Percentiles rank a stretch among this genome's conserved stretches.
Evolutionary conservation across 176 grass and related monocot species (phyloP).

Genomic region (Carex littledalei): DNA sequence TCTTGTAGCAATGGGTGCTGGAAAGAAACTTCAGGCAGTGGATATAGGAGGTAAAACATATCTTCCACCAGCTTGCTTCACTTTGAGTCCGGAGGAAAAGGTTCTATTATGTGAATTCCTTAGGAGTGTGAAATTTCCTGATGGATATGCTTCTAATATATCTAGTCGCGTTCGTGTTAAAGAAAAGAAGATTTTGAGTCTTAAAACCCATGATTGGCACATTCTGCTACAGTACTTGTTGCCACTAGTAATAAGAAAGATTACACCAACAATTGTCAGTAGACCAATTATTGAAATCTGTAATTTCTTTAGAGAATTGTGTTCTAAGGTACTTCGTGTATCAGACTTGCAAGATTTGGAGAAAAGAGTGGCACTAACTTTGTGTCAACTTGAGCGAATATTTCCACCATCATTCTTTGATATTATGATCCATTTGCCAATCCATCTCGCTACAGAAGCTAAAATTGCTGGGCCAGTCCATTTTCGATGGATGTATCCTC

Average conservation of each 20-base stretch:
- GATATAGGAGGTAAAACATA: background rate
- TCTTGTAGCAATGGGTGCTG: background rate
- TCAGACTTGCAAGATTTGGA: background rate
- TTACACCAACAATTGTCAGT: background rate
- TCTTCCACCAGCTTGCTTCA: too few species aligned
- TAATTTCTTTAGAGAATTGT: conserved; percentile 20
- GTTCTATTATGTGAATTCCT: too few species aligned
- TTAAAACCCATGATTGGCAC: conserved; percentile 36
- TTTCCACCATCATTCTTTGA: conserved; percentile 16
- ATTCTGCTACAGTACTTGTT: conserved; percentile 16
- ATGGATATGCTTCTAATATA: too few species aligned
- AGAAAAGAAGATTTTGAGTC: too few species aligned
- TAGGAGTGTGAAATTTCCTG: too few species aligned
- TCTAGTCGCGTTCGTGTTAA: too few species aligned
- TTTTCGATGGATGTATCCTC: conserved; percentile 35
- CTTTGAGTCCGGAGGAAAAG: too few species aligned
- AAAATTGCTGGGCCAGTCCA: conserved; percentile 17
- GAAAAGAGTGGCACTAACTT: background rate
- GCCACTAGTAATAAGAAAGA: too few species aligned
- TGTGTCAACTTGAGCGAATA: conserved; percentile 21
- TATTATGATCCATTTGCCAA: conserved; percentile 25
- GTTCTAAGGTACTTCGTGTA: conserved; percentile 17
- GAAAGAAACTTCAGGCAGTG: background rate
- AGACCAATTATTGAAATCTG: background rate
- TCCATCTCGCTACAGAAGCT: conserved; percentile 22